Conservation (phyloP, 768 basidiomycete genomes). For the Naganishia kalamii region DNA sequence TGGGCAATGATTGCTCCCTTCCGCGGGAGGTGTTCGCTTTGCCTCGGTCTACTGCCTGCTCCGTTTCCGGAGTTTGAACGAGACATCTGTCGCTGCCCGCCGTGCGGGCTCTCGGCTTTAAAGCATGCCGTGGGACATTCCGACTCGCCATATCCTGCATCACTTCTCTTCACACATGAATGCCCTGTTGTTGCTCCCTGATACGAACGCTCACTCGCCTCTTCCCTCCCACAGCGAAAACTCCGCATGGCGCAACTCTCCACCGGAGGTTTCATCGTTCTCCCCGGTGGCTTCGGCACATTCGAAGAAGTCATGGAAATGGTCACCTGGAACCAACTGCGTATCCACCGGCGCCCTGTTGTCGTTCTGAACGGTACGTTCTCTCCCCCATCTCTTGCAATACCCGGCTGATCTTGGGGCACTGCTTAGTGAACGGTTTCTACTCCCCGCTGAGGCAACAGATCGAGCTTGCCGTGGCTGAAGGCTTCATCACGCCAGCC, state of each 20-base stretch:
- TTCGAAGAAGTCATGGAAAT: slow-evolving; percentile 94
- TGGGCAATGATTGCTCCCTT: no score
- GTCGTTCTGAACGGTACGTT: slow-evolving; percentile 63
- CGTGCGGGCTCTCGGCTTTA: no score
- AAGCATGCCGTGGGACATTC: no score
- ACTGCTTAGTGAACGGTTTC: slow-evolving; percentile 58
- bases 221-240: slow-evolving; percentile 57
- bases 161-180: no score
- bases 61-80: no score
- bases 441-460: slow-evolving; percentile 75
- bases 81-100: no score
- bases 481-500: slow-evolving; percentile 65
- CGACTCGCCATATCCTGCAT: no score
- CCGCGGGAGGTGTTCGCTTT: no score
- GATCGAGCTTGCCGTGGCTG: slow-evolving; percentile 60
- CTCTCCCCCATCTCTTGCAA: not conserved
- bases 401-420: not conserved
- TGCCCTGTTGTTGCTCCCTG: no score
- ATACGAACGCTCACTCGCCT: slow-evolving; percentile 57
- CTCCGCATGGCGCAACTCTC: slow-evolving; percentile 78
- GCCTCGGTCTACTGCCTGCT: no score
- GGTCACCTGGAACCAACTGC: slow-evolving; percentile 78
- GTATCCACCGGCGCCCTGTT: slow-evolving; percentile 57
- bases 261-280: slow-evolving; percentile 67
- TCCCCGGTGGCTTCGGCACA: slow-evolving; percentile 92